Percentiles rank a stretch among this genome's conserved stretches.
These are phyloP conservation scores for Dendrobium catenatum DNA, from an alignment of 106 monocot genomes.

Conservation along the genomic window DNA sequence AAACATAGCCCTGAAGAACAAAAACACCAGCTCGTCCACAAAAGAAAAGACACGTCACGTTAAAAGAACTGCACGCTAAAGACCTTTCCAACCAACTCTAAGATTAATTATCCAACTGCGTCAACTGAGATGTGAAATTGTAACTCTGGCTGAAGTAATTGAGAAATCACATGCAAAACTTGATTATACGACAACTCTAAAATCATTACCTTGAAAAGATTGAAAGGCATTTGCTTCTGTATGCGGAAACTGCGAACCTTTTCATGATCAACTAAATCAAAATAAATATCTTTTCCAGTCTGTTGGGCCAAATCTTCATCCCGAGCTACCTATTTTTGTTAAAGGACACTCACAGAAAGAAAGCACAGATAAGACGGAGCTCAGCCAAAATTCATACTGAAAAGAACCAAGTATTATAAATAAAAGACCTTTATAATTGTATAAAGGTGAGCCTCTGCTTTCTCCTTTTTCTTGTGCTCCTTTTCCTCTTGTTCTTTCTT, in stretches of 20 bases:
- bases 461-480: conserved; percentile 84
- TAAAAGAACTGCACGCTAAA: background rate
- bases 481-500: conserved; percentile 93
- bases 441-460: conserved; percentile 83
- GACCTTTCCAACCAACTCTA: background rate
- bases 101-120: background rate
- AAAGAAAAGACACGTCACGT: background rate
- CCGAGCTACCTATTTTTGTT: conserved; percentile 52
- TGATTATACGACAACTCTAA: background rate
- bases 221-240: conserved; percentile 56
- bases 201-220: conserved; percentile 50
- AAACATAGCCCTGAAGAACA: no score
- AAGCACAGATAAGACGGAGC: background rate
- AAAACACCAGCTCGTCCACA: background rate
- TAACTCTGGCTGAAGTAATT: background rate
- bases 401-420: background rate
- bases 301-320: conserved; percentile 62
- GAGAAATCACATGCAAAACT: background rate
- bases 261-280: conserved; percentile 84
- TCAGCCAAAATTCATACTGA: background rate
- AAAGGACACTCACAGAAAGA: conserved; percentile 4
- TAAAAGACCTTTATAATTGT: conserved; percentile 64
- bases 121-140: background rate
- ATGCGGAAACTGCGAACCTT: conserved; percentile 74
- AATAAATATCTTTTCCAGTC: conserved; percentile 73